Evolutionary conservation across 805 yeast species (phyloP), one percentile per base, ranked within the genome.

Genomic region (Wickerhamomyces mucosus): DNA sequence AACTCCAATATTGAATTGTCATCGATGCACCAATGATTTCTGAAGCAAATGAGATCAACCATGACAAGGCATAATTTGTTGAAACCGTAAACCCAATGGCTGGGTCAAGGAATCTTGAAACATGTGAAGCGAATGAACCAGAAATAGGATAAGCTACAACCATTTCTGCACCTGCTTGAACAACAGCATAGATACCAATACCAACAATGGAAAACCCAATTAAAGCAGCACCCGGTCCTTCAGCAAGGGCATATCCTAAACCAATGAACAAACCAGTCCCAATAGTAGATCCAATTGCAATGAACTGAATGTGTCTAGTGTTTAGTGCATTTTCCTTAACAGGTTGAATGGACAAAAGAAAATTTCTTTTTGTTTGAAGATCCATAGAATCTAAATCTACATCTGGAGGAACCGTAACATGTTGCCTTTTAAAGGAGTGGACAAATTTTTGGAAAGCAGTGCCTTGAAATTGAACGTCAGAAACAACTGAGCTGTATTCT

Each of bases 251-350:
- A 28, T 65, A 57, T 33, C 83, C 83, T 7, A 78, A 61, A 27
- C 81, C 82, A 36, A 77, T 69, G 42, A 78, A 75, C 36, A 77
- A 55, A 47, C 84, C 83, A 21, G 84, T 75, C 54, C 86, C 85
- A 37, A 78, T 69, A 32, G 78, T 67, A 48, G 83, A 82, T 39
- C 82, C 85, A 37, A 78, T 68, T 27, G 84, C 78, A 38, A 78
- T 67, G 69, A 77, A 72, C 40, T 75, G 75, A 41, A 77, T 50
- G 45, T 75, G 82, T 55, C 80, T 64, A 19, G 65, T 56, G 45
- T 72, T 72, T 46, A 75, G 55, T 8, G 67, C 58, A 21, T 25
- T 34, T 15, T 28, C 36, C 15, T 36, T 46, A 19, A 46, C 21
- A 2, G 51, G 51, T 17, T 46, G 51, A 77, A 83, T 24, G 3